Base-by-base conservation (phyloP, 2,329 filamentous ascomycete species). In the Fusarium brachygibbosum region DNA sequence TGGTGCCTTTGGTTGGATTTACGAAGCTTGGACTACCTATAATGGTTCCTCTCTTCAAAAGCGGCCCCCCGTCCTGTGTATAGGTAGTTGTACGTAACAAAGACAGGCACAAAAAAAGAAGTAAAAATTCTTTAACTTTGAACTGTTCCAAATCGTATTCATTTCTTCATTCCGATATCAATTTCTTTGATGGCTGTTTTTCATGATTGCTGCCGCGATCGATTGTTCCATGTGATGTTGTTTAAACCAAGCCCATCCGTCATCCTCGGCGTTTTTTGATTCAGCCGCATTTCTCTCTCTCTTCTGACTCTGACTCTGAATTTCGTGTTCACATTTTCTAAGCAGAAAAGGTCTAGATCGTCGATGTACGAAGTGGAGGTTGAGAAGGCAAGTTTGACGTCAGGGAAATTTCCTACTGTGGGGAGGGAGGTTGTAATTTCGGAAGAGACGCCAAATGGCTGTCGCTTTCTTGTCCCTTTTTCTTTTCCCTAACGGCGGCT, bases 31-130 rank as follows among this genome's bases (percentile, higher is more conserved):
- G 64, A 64, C 48, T 51, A 50, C 63, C 48, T 51, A 25, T 25
- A 25, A 25, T 25, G 66, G 59, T 59, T 62, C 52, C 54, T 64
- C 51, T 75, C 70, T 74, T 69, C 66, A 48, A 59, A 58, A 63
- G 35, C 48, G n/a, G 14, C 67, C 70, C 67, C 67, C 66, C 63
- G 60, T 72, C 72, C 74, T 78, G 71, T 78, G 75, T 77, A 77
- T 79, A 77, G 76, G 75, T 79, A 81, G 77, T 75, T 80, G 76
- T 78, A 70, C 68, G 49, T 69, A 76, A 61, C 32, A 51, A 51
- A 51, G 41, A 79, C 76, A 80, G 74, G 76, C 75, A 76, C 73
- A 77, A 77, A 77, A 74, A 79, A 78, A 76, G 73, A 75, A 78
- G 73, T 69, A 77, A 77, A 78, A 80, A 65, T 75, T 74, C 66